Evolutionary conservation across 148 eudicot genomes (phyloP).

Genomic region (Limonium bicolor): DNA sequence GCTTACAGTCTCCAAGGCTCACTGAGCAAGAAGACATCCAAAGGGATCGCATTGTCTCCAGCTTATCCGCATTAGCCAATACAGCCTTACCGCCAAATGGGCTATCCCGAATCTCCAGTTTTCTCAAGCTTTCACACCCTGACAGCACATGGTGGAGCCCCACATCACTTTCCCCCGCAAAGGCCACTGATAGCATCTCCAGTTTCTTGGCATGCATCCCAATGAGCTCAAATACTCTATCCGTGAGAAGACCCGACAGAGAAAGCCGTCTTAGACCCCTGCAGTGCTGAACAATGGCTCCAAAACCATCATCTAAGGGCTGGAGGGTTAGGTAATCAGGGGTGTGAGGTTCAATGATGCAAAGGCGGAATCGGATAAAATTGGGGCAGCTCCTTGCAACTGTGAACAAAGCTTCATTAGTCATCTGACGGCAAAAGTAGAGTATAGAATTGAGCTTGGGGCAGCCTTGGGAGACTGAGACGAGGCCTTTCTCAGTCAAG

Average conservation of each 20-base stretch:
- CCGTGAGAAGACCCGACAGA: constrained; percentile 50
- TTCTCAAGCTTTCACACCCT: constrained; percentile 71
- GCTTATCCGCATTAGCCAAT: constrained; percentile 61
- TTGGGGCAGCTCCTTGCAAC: constrained; percentile 42
- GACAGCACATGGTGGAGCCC: constrained; percentile 70
- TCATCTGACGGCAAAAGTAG: constrained; percentile 59
- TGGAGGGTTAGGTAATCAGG: constrained; percentile 44
- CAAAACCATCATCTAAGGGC: constrained; percentile 49
- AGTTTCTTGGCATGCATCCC: constrained; percentile 84
- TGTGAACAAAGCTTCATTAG: constrained; percentile 35
- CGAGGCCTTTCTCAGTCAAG: constrained; percentile 48
- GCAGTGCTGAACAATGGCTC: constrained; percentile 48
- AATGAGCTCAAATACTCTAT: constrained; percentile 44
- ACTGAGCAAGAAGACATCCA: constrained; percentile 88
- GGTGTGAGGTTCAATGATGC: constrained; percentile 41
- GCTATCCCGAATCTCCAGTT: constrained; percentile 69
- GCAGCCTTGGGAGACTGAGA: constrained; percentile 48
- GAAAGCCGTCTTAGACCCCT: constrained; percentile 37
- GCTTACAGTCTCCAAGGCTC: constrained; percentile 65
- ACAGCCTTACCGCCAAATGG: constrained; percentile 68
- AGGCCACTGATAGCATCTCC: constrained; percentile 80
- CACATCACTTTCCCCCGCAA: constrained; percentile 70
- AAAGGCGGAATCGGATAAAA: constrained; percentile 37
- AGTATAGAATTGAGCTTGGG: constrained; percentile 47
- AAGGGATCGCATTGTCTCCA: constrained; percentile 95